Base-by-base conservation (phyloP, 768 basidiomycete genomes). In the Boletus reticulatus region DNA sequence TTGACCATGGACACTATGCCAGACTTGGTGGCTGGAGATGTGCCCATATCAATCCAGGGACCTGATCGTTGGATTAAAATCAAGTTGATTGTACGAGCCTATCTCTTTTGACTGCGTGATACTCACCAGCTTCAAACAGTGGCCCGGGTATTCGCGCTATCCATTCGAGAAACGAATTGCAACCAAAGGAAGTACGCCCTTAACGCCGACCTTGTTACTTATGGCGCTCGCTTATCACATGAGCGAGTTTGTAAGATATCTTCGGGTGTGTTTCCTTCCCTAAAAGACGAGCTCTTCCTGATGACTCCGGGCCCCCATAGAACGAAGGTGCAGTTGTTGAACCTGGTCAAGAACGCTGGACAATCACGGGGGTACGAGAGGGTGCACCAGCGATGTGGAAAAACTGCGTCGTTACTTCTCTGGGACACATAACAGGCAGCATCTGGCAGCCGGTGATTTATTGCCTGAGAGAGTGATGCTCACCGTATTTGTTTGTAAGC, bases 101-200 rank as follows among this genome's bases (percentile, higher is more conserved):
- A 1, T 49, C 14, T 39, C 17, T 45, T 22, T 37, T n/a, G 6
- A 45, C 8, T 22, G 32, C 5, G 27, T 43, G 4, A 20, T 29
- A 34, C 61, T 60, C 34, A 59, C 55, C 38, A 17, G 4, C 7
- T 20, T 16, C 22, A 16, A 48, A 46, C 53, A 80, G 80, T 81
- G 80, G 80, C 79, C 80, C 7, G 80, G 80, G 1, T 81, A 81
- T 64, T 67, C 68, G 20, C 48, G 57, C n/a, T 61, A 71, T 45
- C 69, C 75, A 0, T 67, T 71, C 31, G 69, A 75, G 61, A 76
- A 73, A 58, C 74, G 76, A 6, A 57, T 79, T 48, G 59, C 61
- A 20, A 73, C 75, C 19, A 69, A 72, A 31, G 63, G 64, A 20
- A 70, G 68, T n/a, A 57, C 42, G n/a, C 45, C 57, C 24, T 63